Base-by-base conservation (phyloP, 1,139 yeast species). In the Ashbya aceris region DNA sequence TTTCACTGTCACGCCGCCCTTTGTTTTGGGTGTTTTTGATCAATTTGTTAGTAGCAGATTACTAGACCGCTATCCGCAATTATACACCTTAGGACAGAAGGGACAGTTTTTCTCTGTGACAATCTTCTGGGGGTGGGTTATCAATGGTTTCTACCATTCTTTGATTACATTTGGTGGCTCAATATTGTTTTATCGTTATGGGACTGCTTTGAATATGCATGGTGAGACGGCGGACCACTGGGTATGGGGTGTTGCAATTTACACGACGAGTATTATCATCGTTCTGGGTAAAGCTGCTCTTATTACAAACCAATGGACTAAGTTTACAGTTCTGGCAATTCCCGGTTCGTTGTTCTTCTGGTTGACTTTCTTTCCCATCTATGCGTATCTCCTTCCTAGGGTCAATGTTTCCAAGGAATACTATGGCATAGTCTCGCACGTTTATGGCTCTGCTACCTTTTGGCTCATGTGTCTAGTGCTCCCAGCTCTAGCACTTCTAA, bases 81-180 rank as follows among this genome's bases (percentile, higher is more conserved):
- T 93, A 40, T 93, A 93, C 64, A 84, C 81, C 55, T 69, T 91
- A 39, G 98, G 99, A 4, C 97, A 91, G 62, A 71, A 76, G 49
- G 83, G 94, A 30, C 79, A 76, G 45, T 91, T 91, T 57, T 85
- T 93, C 69, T 91, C 91, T 52, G 95, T 87, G 7, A 71, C 78
- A 7, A 89, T 87, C 38, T 93, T 93, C 62, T 91, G 97, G 97
- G 86, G 95, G 26, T 93, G 98, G 98, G 83, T 91, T 41, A 67
- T 79, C 40, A 93, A 93, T 62, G 99, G 98, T 1, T 91, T 93
- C 58, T 93, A 76, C 64, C 99, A 93, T 60, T 86, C 96, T 8
- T 85, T 87, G 2, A 69, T 93, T 8, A 80, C 87, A 11, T 93
- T 82, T 61, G 66, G 89, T 36, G 81, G 93, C 31, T 72, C 86